phyloP scores from a whole-genome alignment of 345 rosid genomes.

The Ceriops tagal region DNA sequence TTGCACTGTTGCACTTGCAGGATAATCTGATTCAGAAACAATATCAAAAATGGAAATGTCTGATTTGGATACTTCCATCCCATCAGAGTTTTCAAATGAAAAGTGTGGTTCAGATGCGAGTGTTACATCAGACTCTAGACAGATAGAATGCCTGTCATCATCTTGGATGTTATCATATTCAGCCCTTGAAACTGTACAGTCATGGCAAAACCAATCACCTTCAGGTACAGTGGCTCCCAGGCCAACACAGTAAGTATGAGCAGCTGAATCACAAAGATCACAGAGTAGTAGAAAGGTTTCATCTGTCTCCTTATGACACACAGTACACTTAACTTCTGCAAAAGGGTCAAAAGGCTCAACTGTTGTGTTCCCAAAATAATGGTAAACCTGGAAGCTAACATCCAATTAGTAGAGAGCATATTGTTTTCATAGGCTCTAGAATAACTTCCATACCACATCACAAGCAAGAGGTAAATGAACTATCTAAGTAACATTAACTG shows the following conservation, averaged over 20 bases:
- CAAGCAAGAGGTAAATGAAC: background rate
- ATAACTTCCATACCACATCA: too few species aligned
- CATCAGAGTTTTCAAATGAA: constrained; percentile 7
- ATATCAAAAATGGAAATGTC: constrained; percentile 35
- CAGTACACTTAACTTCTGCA: constrained; percentile 33
- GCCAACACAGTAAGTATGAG: constrained; percentile 58
- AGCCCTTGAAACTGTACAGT: constrained; percentile 43
- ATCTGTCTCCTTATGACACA: constrained; percentile 35
- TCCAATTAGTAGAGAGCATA: background rate
- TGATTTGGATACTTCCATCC: background rate
- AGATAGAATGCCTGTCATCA: constrained; percentile 11
- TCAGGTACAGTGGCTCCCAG: constrained; percentile 50
- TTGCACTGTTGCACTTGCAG: background rate
- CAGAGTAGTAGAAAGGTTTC: constrained; percentile 50
- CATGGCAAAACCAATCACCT: constrained; percentile 70
- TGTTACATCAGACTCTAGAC: background rate
- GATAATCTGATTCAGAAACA: constrained; percentile 22
- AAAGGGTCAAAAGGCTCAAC: constrained; percentile 38
- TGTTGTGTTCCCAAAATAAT: constrained; percentile 31
- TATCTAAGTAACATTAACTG: background rate
- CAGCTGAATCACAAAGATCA: constrained; percentile 55
- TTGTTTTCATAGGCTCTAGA: too few species aligned
- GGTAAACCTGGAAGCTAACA: constrained; percentile 36
- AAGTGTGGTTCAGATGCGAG: constrained; percentile 1
- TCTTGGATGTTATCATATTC: constrained; percentile 34